phyloP scores from a whole-genome alignment of 441 rosid species.

The Cnidoscolus chayamansa region DNA sequence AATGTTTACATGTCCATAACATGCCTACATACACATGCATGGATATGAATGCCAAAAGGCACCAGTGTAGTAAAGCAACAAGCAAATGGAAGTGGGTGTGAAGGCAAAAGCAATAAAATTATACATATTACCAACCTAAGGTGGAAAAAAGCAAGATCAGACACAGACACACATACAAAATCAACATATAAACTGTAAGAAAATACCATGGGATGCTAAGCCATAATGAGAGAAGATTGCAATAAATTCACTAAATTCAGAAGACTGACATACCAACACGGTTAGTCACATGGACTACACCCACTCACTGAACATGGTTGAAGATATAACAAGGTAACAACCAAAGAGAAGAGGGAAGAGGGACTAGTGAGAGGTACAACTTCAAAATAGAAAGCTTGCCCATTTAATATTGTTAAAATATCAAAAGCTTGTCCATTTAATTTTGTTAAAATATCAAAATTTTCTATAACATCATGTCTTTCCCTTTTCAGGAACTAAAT shows the following conservation, averaged over 20 bases:
- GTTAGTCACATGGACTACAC: background rate
- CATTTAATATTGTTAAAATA: background rate
- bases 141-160: background rate
- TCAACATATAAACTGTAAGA: background rate
- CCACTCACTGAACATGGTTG: background rate
- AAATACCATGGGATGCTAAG: background rate
- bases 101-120: background rate
- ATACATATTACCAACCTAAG: background rate
- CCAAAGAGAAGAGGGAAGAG: background rate
- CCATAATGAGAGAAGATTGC: background rate
- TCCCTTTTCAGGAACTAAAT: background rate
- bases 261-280: background rate
- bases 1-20: constrained; percentile 6
- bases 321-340: background rate
- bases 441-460: background rate
- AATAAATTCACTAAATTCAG: background rate
- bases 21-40: constrained; percentile 10
- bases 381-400: background rate
- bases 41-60: background rate
- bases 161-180: too few relatives aligned
- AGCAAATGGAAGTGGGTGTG: background rate
- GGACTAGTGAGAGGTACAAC: background rate
- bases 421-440: background rate
- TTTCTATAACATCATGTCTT: background rate
- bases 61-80: background rate